Percentiles rank a stretch among this genome's conserved stretches.
Conservation (phyloP, 805 yeast genomes). For the Starmerella etchellsii region DNA sequence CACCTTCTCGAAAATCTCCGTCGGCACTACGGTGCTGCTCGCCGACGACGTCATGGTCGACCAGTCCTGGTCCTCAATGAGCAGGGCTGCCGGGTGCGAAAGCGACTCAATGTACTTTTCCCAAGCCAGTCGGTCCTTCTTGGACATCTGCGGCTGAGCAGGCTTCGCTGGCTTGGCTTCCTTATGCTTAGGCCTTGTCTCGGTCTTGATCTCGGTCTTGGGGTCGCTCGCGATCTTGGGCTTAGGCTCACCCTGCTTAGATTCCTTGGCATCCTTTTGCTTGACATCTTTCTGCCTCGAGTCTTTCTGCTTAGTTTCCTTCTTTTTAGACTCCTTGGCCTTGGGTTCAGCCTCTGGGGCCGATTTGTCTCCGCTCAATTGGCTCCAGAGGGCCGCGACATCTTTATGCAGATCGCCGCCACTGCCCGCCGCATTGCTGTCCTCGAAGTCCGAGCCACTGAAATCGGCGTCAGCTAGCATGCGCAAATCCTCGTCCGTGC, state of each 20-base stretch:
- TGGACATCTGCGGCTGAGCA: conserved; percentile 5
- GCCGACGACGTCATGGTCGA: conserved; percentile 39
- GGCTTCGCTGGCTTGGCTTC: background rate
- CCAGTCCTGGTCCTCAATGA: conserved; percentile 49
- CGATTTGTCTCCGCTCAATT: conserved; percentile 9
- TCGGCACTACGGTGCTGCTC: conserved; percentile 23
- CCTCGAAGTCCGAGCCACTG: conserved; percentile 25
- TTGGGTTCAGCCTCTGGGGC: conserved; percentile 1
- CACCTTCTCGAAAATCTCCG: conserved; percentile 44
- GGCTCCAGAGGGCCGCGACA: conserved; percentile 21
- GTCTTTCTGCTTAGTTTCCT: conserved; percentile 7
- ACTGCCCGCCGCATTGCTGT: conserved; percentile 18
- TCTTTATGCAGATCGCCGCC: conserved; percentile 16
- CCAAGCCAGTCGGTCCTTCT: conserved; percentile 13
- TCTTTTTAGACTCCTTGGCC: conserved; percentile 20
- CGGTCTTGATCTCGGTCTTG: background rate
- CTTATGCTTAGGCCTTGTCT: conserved; percentile 1
- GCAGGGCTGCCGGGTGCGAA: conserved; percentile 27
- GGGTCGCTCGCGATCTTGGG: background rate
- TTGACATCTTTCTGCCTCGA: background rate
- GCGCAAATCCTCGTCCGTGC: conserved; percentile 67
- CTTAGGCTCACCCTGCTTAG: background rate
- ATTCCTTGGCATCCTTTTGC: background rate
- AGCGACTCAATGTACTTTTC: conserved; percentile 9
- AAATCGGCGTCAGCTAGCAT: conserved; percentile 43